Base-by-base conservation (phyloP, 805 yeast genomes). In the Starmerella davenportii region DNA sequence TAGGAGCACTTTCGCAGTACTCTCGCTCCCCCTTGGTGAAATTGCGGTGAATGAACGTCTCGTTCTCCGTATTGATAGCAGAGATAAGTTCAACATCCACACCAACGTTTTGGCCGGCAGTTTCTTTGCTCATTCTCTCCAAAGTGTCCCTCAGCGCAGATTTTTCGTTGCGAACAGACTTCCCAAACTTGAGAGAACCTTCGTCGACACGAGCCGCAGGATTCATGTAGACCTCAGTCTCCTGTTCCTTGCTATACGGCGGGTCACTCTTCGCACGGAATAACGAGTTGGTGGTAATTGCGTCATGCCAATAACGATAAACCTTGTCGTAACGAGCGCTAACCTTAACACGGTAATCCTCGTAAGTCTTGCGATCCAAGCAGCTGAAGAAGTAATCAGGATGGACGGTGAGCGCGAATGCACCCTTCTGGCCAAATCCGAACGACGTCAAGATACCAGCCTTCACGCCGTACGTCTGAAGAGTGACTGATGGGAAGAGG, bases 351-450 rank as follows among this genome's bases (percentile, higher is more conserved):
- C 66, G 71, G 60, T 90, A 90, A 15, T 66, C 63, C 48, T 73
- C 74, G 63, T 82, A 92, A 47, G 77, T 70, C 30, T 63, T 57
- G 61, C 72, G 70, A 55, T 76, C 76, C 56, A 90, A 69, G 27
- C 81, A 74, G 44, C 92, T 92, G 58, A 64, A 82, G 62, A 92
- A 69, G 72, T 84, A 90, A 63, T 87, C 95, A 44, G 95, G 79
- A 65, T 87, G 92, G 47, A 90, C 69, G 40, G 75, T 79, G 58
- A 90, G 63, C 35, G 94, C 95, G 62, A 84, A 93, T 41, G 84
- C 98, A 66, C 99, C 99, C 70, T 90, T 90, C 68, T 90, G 99
- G 59, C 99, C 99, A 60, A 90, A 90, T 61, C 99, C 99, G 60
- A 90, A 90, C 2, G 99, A 90, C 4, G 96, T 90, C 36, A 90